Evolutionary conservation across 768 basidiomycete species (phyloP).

Genomic region (Russula sp.): DNA sequence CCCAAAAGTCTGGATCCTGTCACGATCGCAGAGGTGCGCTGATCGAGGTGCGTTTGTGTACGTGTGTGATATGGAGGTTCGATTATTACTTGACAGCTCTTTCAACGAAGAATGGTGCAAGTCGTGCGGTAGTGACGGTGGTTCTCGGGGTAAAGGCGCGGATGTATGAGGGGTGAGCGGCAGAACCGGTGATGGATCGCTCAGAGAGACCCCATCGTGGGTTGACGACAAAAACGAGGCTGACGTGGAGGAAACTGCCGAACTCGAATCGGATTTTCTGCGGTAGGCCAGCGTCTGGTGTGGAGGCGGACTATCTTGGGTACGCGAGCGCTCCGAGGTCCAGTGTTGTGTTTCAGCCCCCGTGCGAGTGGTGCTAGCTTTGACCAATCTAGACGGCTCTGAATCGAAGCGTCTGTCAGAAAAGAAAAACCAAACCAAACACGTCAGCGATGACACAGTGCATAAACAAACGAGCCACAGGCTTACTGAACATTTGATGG

Average conservation of each 20-base stretch:
- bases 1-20: conserved; percentile 8
- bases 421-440: background rate
- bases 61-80: conserved; percentile 11
- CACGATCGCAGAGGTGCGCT: conserved; percentile 14
- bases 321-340: conserved; percentile 23
- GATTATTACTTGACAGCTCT: conserved; percentile 13
- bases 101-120: conserved; percentile 4
- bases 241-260: conserved; percentile 27
- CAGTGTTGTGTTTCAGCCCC: conserved; percentile 21
- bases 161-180: conserved; percentile 24
- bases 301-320: conserved; percentile 13
- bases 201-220: conserved; percentile 26
- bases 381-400: conserved; percentile 4
- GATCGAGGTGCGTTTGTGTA: conserved; percentile 17
- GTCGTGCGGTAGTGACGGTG: background rate
- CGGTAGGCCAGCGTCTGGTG: conserved; percentile 17
- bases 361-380: background rate
- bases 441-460: conserved; percentile 3
- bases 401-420: conserved; percentile 10
- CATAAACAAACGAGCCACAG: background rate
- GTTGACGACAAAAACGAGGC: conserved; percentile 28
- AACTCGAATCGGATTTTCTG: conserved; percentile 23
- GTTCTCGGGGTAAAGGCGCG: conserved; percentile 17
- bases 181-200: conserved; percentile 29
- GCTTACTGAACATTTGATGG: conserved; percentile 22